Evolutionary conservation across 2,329 filamentous ascomycete genomes (phyloP), one percentile per base, ranked within the genome.

Genomic region (Stagonosporopsis tanaceti): DNA sequence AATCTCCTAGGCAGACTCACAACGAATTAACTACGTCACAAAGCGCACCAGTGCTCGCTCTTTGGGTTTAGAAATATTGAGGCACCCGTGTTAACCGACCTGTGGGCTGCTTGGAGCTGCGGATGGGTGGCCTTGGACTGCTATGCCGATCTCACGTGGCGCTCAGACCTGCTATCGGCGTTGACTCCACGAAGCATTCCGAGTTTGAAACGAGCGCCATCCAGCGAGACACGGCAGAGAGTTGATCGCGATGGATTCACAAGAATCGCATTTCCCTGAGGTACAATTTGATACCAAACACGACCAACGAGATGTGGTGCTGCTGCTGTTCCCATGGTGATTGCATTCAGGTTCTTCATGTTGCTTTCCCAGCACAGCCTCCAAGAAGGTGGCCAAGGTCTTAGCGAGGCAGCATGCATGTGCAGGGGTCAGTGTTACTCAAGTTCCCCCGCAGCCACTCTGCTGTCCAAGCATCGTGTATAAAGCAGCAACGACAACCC

Each of bases 81-180:
- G 35, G 50, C 30, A 41, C 45, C 65, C 66, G 65, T 62, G 47
- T 59, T 66, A 68, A 58, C 66, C 66, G 66, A 66, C 44, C 47
- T 56, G 35, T 54, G 48, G 47, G 48, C 41, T 56, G 59, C 50
- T 61, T 60, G 45, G 47, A 45, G 24, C 44, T 50, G 57, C 47
- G 35, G 35, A 52, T 34, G 45, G 64, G 60, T 41, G 60, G 63
- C 63, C 65, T 67, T 59, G 59, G 30, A 39, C 32, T 34, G 44
- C 34, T 56, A 44, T 45, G 60, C 53, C 42, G 56, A 61, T 63
- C 61, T 57, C 56, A 58, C 53, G 57, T 59, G 62, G 55, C 55
- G 55, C 54, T 57, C 38, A 38, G 54, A 40, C 37, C 40, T 37
- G 28, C 45, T 40, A 30, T 50, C 48, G 15, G 27, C 44, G 38